These are phyloP conservation scores for Phytophthora podocarpi DNA, from an alignment of 352 stramenopile species.

Conservation along the genomic window DNA sequence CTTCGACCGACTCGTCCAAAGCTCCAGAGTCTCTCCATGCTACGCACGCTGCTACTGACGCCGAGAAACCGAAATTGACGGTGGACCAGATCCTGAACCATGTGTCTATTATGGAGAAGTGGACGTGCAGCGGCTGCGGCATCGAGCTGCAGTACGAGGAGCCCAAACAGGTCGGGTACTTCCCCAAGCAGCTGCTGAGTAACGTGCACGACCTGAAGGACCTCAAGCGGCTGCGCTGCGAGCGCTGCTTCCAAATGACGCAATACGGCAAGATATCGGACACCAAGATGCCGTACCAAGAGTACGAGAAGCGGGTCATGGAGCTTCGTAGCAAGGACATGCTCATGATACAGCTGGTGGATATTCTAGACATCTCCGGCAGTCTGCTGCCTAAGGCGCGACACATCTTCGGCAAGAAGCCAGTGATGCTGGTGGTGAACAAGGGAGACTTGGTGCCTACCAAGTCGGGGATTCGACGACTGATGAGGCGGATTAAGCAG, in stretches of 20 bases:
- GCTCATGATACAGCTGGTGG: constrained; percentile 92
- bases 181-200: constrained; percentile 65
- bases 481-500: constrained; percentile 82
- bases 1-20: constrained; percentile 8
- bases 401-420: constrained; percentile 90
- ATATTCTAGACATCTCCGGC: constrained; percentile 92
- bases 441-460: constrained; percentile 90
- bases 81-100: constrained; percentile 73
- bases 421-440: constrained; percentile 91
- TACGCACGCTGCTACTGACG: neutral
- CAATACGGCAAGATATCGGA: constrained; percentile 88
- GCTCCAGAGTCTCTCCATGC: neutral
- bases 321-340: constrained; percentile 86
- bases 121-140: constrained; percentile 82
- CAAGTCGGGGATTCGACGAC: constrained; percentile 78
- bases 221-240: constrained; percentile 80
- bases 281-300: constrained; percentile 80
- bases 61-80: constrained; percentile 26
- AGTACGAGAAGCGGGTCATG: constrained; percentile 90
- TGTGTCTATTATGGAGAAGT: constrained; percentile 84
- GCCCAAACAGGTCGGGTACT: constrained; percentile 65
- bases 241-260: constrained; percentile 89
- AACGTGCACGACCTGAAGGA: constrained; percentile 71
- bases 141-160: constrained; percentile 81
- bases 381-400: constrained; percentile 86